A percentile compares a stretch with the other conserved stretches of the same genome.
These are phyloP conservation scores for Flueggea neowawraea DNA, from an alignment of 441 rosid genomes.

Conservation along the genomic window DNA sequence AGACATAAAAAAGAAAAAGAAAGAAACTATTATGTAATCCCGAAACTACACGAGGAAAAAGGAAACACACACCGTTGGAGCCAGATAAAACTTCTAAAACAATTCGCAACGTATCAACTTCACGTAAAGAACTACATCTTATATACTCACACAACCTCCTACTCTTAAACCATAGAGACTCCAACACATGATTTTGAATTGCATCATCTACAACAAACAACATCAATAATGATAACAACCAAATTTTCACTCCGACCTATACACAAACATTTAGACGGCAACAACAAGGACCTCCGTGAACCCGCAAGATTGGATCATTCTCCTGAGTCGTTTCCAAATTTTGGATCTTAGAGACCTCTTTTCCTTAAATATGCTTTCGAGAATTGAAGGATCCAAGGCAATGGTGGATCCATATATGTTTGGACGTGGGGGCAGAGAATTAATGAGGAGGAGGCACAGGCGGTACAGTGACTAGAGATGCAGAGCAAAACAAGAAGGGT, in stretches of 20 bases:
- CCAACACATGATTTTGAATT: conserved; percentile 35
- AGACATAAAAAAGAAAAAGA: neutral
- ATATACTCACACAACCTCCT: conserved; percentile 41
- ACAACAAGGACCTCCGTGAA: conserved; percentile 23
- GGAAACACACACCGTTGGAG: conserved; percentile 19
- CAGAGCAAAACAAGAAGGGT: no score
- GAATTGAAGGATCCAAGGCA: neutral
- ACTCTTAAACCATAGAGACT: conserved; percentile 43
- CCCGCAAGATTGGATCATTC: conserved; percentile 35
- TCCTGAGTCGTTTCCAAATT: conserved; percentile 34
- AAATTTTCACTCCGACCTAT: neutral
- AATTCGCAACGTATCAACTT: conserved; percentile 42
- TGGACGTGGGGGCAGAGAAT: no score
- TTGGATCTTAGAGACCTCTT: conserved; percentile 35
- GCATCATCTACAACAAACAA: conserved; percentile 24
- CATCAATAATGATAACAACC: neutral
- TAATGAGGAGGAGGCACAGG: no score
- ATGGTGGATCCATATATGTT: no score
- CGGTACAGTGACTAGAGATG: no score
- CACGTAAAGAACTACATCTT: conserved; percentile 40
- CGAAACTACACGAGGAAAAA: neutral
- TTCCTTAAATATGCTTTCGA: conserved; percentile 31
- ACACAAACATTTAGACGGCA: conserved; percentile 19
- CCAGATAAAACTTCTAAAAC: conserved; percentile 29
- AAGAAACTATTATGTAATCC: neutral